phyloP scores from a whole-genome alignment of 805 yeast genomes.

The Metschnikowia kunwiensis region DNA sequence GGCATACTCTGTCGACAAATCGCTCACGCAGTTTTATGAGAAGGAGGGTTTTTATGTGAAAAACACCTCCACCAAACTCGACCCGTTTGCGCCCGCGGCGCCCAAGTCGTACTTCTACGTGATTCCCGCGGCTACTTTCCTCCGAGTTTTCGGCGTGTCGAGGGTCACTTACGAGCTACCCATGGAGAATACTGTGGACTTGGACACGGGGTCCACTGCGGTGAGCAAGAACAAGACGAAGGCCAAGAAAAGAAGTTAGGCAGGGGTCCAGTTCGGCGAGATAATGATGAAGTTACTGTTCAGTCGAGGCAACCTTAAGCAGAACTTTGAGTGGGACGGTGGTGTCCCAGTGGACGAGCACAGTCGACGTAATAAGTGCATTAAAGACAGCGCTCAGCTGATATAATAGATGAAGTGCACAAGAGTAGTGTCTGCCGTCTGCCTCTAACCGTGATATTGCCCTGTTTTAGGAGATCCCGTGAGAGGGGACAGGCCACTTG shows the following conservation, averaged over 20 bases:
- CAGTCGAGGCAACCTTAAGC: no score
- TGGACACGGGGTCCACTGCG: conserved; percentile 6
- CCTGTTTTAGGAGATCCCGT: no score
- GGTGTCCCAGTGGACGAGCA: no score
- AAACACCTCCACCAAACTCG: conserved; percentile 24
- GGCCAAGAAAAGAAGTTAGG: conserved; percentile 6
- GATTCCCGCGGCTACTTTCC: conserved; percentile 12
- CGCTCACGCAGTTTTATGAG: conserved; percentile 34
- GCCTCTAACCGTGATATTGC: no score
- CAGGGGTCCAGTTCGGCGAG: neutral
- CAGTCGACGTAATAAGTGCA: no score
- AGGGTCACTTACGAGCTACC: conserved; percentile 29
- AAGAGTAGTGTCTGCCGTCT: no score
- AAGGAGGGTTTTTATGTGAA: conserved; percentile 44
- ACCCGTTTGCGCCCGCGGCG: conserved; percentile 25
- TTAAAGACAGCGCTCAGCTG: no score
- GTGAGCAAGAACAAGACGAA: conserved; percentile 4
- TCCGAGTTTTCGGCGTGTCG: conserved; percentile 24
- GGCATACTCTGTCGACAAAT: conserved; percentile 50
- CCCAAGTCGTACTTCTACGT: conserved; percentile 10
- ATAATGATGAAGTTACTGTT: neutral
- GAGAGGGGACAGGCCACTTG: no score
- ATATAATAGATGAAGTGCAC: no score
- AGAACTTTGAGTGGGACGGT: no score
- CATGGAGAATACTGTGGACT: conserved; percentile 8